Evolutionary conservation across 2,329 filamentous ascomycete genomes (phyloP), one percentile per base, ranked within the genome.

Genomic region (Fusarium agapanthi): DNA sequence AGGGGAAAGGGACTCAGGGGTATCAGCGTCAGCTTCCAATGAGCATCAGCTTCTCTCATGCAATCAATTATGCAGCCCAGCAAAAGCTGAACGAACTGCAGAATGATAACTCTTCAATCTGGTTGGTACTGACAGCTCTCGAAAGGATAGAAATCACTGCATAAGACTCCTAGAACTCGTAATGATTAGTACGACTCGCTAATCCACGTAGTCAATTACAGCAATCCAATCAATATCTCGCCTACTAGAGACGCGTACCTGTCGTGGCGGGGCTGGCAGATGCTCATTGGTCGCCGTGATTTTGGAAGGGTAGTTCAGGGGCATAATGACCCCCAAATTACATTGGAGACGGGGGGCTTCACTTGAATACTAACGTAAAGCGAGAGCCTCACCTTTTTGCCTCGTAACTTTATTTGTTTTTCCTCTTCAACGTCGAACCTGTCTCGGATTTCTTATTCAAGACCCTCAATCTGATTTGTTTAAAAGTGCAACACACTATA

Each of bases 241-340:
- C 65, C 69, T 40, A 58, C 56, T 47, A 48, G 41, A 59, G 69
- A 70, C 65, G 69, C 69, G 69, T 50, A 73, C 43, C 53, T 57
- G 28, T 30, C 24, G 58, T 50, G 54, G 30, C 43, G 34, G 30
- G 38, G 32, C 57, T 71, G 5, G 41, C 41, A 40, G 44, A 34
- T n/a, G 37, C 45, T 40, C 34, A 73, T 69, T 69, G 66, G 66
- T 26, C 37, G 20, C 20, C 26, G 26, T 48, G 13, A 40, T 59
- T 35, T 45, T 41, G 56, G 41, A 68, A 62, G 44, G 64, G 22
- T 30, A 43, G 61, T 50, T 69, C 70, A 73, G 71, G 71, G 71
- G 71, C 53, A 62, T 50, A 71, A 64, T 43, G 69, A 67, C 47
- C 41, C 51, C 59, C 59, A 69, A 69, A 69, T 69, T 69, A 69